These are phyloP conservation scores for Fusarium beomiforme DNA, from an alignment of 2,329 filamentous ascomycete species.

Conservation along the genomic window DNA sequence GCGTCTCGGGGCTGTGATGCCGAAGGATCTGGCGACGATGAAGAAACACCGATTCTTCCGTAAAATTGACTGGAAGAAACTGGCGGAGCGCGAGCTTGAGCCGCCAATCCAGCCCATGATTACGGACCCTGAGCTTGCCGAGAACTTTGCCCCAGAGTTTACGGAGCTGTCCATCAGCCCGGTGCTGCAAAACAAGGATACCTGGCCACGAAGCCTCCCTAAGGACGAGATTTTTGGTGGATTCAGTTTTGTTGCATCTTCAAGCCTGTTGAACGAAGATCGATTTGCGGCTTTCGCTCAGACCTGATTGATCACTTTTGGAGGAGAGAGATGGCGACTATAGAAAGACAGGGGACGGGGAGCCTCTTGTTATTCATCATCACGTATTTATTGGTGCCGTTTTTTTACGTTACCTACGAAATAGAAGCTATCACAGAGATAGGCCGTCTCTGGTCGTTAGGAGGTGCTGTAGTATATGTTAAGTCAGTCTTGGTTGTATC, in stretches of 20 bases:
- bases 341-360: not conserved
- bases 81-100: slow-evolving; percentile 83
- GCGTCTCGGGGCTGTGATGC: slow-evolving; percentile 87
- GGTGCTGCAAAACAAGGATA: slow-evolving; percentile 60
- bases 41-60: slow-evolving; percentile 97
- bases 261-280: slow-evolving; percentile 63
- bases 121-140: slow-evolving; percentile 93
- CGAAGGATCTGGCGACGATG: slow-evolving; percentile 84
- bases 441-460: not conserved
- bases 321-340: not conserved
- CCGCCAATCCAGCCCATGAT: slow-evolving; percentile 94
- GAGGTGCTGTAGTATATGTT: not conserved
- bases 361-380: not conserved
- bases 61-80: slow-evolving; percentile 92
- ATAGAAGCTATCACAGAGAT: slow-evolving; percentile 1
- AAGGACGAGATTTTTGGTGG: slow-evolving; percentile 70
- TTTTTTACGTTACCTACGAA: slow-evolving; percentile 9
- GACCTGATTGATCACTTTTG: slow-evolving; percentile 14
- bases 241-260: slow-evolving; percentile 71
- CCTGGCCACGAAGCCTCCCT: slow-evolving; percentile 51
- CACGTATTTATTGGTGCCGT: slow-evolving; percentile 3
- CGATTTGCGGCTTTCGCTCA: slow-evolving; percentile 50
- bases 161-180: slow-evolving; percentile 86
- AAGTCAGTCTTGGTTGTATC: not conserved
- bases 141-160: slow-evolving; percentile 96